These are phyloP conservation scores for Cardamine resedifolia DNA, from an alignment of 345 rosid genomes.

Conservation along the genomic window DNA sequence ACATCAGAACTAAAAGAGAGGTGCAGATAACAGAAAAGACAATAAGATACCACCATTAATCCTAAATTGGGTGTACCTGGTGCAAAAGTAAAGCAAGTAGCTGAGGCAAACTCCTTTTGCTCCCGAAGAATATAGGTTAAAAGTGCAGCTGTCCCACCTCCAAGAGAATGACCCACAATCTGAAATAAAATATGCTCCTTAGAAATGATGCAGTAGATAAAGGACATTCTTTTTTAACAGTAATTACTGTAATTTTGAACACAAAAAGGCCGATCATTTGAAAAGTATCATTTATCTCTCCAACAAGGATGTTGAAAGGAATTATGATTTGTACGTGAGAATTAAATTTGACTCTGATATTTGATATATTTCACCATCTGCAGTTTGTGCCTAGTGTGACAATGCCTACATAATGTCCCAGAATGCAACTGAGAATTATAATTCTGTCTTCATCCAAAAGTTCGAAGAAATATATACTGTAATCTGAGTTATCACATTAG, in stretches of 20 bases:
- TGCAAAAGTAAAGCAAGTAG: conserved; percentile 88
- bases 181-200: conserved; percentile 37
- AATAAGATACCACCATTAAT: background rate
- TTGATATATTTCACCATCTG: background rate
- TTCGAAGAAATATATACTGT: background rate
- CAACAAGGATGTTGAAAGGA: background rate
- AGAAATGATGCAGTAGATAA: conserved; percentile 1
- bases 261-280: background rate
- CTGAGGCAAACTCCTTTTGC: conserved; percentile 73
- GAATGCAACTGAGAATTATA: background rate
- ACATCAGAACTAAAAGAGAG: background rate
- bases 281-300: background rate
- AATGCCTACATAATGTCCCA: background rate
- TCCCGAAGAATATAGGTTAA: conserved; percentile 91
- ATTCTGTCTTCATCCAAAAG: background rate
- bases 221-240: background rate
- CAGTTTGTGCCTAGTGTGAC: background rate
- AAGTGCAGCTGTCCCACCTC: conserved; percentile 96
- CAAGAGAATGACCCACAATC: conserved; percentile 98
- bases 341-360: background rate
- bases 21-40: background rate
- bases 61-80: conserved; percentile 54
- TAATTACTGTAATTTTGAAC: background rate
- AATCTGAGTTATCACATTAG: background rate
- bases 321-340: background rate